phyloP scores from a whole-genome alignment of 345 rosid species.

The Alliaria petiolata region DNA sequence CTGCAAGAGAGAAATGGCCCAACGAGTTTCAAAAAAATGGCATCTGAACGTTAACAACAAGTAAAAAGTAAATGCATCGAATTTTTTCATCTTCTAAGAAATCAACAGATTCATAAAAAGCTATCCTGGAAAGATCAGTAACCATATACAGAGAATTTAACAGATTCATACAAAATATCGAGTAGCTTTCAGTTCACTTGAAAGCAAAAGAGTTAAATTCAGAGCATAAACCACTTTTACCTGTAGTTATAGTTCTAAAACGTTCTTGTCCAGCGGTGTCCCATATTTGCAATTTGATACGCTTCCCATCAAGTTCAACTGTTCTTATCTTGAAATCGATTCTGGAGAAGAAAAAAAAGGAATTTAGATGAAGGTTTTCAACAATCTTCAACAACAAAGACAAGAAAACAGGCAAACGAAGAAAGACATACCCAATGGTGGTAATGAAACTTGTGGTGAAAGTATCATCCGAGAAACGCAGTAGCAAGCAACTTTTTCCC shows the following conservation, averaged over 20 bases:
- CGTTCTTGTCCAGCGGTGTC: conserved; percentile 68
- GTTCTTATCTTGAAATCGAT: conserved; percentile 62
- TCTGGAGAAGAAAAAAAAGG: conserved; percentile 11
- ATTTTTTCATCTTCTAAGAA: not conserved
- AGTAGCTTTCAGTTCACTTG: not conserved
- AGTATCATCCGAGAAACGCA: conserved; percentile 91
- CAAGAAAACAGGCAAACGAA: not conserved
- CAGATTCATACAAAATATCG: not conserved
- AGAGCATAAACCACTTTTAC: conserved; percentile 20
- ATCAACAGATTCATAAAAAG: not conserved
- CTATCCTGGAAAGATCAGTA: not conserved
- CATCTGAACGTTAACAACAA: not conserved
- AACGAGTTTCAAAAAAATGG: not conserved
- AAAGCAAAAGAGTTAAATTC: not conserved
- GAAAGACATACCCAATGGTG: conserved; percentile 63
- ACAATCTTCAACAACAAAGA: not conserved
- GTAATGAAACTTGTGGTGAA: conserved; percentile 90
- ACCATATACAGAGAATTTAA: not conserved
- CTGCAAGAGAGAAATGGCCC: conserved; percentile 34
- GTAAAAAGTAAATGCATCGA: not conserved
- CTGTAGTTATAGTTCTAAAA: conserved; percentile 54
- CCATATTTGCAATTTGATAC: conserved; percentile 61
- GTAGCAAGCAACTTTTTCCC: conserved; percentile 84
- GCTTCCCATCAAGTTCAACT: conserved; percentile 55
- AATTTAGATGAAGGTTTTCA: not conserved